phyloP scores from a whole-genome alignment of 2,329 filamentous ascomycete species.

The Penicillium hordei region DNA sequence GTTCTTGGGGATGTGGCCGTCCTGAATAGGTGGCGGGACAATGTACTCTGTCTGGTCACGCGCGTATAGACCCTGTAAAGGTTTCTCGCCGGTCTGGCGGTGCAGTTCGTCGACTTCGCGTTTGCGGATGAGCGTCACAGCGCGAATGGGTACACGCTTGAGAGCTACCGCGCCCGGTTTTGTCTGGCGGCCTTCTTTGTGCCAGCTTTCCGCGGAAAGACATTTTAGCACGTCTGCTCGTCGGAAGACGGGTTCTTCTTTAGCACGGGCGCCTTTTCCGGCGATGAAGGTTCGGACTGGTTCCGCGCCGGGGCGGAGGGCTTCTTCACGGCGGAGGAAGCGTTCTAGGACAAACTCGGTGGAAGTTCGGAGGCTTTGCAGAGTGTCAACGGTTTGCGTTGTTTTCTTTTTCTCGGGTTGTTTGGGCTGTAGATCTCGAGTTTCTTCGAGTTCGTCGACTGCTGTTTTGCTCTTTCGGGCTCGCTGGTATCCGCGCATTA shows the following conservation, averaged over 20 bases:
- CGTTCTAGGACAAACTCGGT: conserved; percentile 81
- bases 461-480: conserved; percentile 58
- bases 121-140: conserved; percentile 82
- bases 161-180: conserved; percentile 69
- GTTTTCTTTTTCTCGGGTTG: conserved; percentile 71
- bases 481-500: conserved; percentile 71
- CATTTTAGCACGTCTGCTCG: conserved; percentile 79
- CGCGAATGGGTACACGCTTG: conserved; percentile 85
- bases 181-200: conserved; percentile 86
- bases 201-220: conserved; percentile 94
- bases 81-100: conserved; percentile 75
- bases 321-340: conserved; percentile 89
- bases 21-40: conserved; percentile 78
- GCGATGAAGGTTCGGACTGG: conserved; percentile 73
- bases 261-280: conserved; percentile 70
- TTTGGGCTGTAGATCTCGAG: conserved; percentile 70
- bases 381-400: conserved; percentile 73
- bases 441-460: conserved; percentile 76
- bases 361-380: conserved; percentile 86
- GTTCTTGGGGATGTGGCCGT: conserved; percentile 90
- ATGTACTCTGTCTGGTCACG: conserved; percentile 91
- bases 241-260: conserved; percentile 76
- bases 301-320: conserved; percentile 66
- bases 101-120: conserved; percentile 86
- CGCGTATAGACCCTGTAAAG: conserved; percentile 81